Evolutionary conservation across 169 alveolate species (phyloP).

Genomic region (Plasmodium cynomolgi): DNA sequence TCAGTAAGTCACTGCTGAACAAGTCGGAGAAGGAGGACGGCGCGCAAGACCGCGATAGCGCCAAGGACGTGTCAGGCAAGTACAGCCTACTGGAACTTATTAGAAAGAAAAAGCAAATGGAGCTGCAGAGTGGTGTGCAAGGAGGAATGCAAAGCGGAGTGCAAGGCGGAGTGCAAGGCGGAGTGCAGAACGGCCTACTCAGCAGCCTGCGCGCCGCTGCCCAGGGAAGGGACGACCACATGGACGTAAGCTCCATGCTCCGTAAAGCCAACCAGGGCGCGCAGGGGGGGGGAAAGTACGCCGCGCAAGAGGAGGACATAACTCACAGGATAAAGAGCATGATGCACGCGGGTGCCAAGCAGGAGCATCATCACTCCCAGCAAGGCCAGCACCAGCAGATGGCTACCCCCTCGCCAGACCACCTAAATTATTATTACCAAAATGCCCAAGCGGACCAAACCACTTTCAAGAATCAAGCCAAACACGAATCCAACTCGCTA

Average conservation of each 20-base stretch:
- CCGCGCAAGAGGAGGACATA: neutral
- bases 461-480: neutral
- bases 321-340: constrained; percentile 1
- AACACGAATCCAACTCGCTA: constrained; percentile 3
- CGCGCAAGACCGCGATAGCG: neutral
- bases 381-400: constrained; percentile 15
- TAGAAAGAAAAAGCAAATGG: constrained; percentile 6
- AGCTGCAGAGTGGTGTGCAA: neutral
- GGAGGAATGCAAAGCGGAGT: neutral
- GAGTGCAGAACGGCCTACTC: neutral
- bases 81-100: constrained; percentile 7
- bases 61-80: neutral
- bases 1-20: neutral
- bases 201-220: neutral
- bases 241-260: neutral
- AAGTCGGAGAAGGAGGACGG: neutral
- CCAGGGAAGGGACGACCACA: neutral
- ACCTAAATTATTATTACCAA: constrained; percentile 24
- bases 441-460: constrained; percentile 15
- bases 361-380: constrained; percentile 43
- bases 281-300: neutral
- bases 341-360: neutral
- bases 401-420: constrained; percentile 20
- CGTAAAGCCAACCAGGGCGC: neutral
- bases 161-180: neutral